Evolutionary conservation across 2,329 filamentous ascomycete species (phyloP), one percentile per base, ranked within the genome.

Genomic region (Diaporthe capsici): DNA sequence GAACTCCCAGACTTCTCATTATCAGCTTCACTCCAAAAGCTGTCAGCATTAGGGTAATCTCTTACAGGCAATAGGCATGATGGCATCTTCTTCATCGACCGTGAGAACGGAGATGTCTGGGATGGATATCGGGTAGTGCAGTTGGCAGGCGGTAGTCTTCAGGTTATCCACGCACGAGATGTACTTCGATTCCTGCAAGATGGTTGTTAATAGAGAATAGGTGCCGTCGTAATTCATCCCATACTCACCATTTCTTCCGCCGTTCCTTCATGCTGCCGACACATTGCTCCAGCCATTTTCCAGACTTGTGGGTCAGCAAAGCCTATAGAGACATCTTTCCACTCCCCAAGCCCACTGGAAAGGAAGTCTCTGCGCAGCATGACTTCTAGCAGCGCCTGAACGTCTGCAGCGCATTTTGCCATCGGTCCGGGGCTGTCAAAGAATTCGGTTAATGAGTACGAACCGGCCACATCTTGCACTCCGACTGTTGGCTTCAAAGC

Each of bases 401-500:
- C 47, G 34, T 71, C 67, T n/a, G 39, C 31, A 39, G 49, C 31
- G 8, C 47, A 53, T 37, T 71, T 71, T 34, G 67, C 67, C 67
- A 71, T 71, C 42, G 67, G 67, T 9, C 67, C 67, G n/a, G 67
- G 67, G 47, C 67, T 53, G 47, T 71, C 67, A 55, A 71, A 71
- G 67, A 71, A 71, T 1, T 71, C 67, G 20, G 67, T 71, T 12
- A 71, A 53, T 28, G 42, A 37, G 28, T 71, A 71, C 31, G 37
- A 37, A 9, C 67, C 67, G 42, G 47, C 15, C 42, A 55, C 34
- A 28, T 71, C 67, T 37, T 71, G 67, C 47, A 71, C 7, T 9
- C 76, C 75, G 37, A 78, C 70, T 20, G 78, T 79, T 1, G 80
- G 79, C 57, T 82, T 83, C 39, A 83, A 55, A 3, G 79, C 78